These are phyloP conservation scores for Ascochyta rabiei DNA, from an alignment of 2,329 filamentous ascomycete species.

Conservation along the genomic window DNA sequence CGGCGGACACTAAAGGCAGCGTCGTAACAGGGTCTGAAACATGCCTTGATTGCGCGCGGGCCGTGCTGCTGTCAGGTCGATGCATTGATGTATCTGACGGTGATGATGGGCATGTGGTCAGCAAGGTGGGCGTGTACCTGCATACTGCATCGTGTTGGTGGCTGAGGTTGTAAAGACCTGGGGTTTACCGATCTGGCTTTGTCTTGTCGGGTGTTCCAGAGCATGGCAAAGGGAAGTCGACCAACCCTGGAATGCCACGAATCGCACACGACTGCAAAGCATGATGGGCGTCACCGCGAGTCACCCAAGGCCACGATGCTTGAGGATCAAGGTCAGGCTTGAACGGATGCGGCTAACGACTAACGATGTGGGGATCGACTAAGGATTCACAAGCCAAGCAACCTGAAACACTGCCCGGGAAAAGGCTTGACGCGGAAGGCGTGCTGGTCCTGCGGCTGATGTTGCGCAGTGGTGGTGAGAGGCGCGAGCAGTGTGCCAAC, in stretches of 20 bases:
- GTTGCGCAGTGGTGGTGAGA: constrained; percentile 2
- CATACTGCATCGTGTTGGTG: constrained; percentile 3
- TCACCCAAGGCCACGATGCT: constrained; percentile 15
- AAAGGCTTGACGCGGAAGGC: constrained; percentile 6
- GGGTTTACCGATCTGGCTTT: neutral
- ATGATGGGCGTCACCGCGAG: constrained; percentile 5
- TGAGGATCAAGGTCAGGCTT: constrained; percentile 20
- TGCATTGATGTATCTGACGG: constrained; percentile 6
- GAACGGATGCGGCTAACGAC: constrained; percentile 11
- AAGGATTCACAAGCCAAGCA: constrained; percentile 21
- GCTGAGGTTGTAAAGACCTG: neutral
- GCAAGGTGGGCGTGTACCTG: constrained; percentile 27
- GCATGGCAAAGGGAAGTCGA: constrained; percentile 1
- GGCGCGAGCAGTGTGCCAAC: neutral
- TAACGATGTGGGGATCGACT: constrained; percentile 17
- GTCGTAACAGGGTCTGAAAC: constrained; percentile 10
- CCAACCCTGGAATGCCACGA: constrained; percentile 1
- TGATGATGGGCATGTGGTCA: constrained; percentile 12
- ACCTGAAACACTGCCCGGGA: constrained; percentile 9
- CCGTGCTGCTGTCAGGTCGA: constrained; percentile 2
- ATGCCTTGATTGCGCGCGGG: constrained; percentile 13
- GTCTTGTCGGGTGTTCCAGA: neutral
- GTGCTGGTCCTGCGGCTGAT: constrained; percentile 20
- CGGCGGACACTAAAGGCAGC: constrained; percentile 3
- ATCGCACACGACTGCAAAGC: constrained; percentile 3